phyloP scores from a whole-genome alignment of 2,329 filamentous ascomycete species.

The Bipolaris bicolor region DNA sequence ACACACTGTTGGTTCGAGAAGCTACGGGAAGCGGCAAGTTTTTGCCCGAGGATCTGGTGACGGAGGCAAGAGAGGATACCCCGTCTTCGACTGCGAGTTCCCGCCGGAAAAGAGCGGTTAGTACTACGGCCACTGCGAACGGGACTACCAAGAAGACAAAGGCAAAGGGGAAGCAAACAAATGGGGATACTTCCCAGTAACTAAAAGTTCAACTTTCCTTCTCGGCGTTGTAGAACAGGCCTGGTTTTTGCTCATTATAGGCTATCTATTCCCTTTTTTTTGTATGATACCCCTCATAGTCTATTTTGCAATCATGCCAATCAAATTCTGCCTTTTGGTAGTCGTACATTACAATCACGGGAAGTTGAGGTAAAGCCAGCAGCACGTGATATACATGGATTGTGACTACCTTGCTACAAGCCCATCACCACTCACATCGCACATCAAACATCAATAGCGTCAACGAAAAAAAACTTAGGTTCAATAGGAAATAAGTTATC shows the following conservation, averaged over 20 bases:
- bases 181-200: no score
- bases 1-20: conserved; percentile 39
- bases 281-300: conserved; percentile 1
- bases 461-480: no score
- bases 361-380: no score
- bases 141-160: conserved; percentile 36
- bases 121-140: conserved; percentile 26
- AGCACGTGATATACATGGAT: no score
- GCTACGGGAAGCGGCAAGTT: conserved; percentile 44
- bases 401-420: no score
- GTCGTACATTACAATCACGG: no score
- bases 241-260: not conserved
- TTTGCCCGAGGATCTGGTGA: conserved; percentile 26
- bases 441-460: no score
- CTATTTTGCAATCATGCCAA: not conserved
- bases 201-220: not conserved
- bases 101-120: conserved; percentile 38
- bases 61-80: conserved; percentile 24
- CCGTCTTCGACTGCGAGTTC: conserved; percentile 34
- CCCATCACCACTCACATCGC: no score
- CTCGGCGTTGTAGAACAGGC: not conserved
- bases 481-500: no score
- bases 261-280: not conserved
- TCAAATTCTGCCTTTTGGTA: not conserved
- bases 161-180: conserved; percentile 12